Percentiles rank a stretch among this genome's conserved stretches.
phyloP scores from a whole-genome alignment of 2,329 filamentous ascomycete species.

The Pyrenochaeta sp. region DNA sequence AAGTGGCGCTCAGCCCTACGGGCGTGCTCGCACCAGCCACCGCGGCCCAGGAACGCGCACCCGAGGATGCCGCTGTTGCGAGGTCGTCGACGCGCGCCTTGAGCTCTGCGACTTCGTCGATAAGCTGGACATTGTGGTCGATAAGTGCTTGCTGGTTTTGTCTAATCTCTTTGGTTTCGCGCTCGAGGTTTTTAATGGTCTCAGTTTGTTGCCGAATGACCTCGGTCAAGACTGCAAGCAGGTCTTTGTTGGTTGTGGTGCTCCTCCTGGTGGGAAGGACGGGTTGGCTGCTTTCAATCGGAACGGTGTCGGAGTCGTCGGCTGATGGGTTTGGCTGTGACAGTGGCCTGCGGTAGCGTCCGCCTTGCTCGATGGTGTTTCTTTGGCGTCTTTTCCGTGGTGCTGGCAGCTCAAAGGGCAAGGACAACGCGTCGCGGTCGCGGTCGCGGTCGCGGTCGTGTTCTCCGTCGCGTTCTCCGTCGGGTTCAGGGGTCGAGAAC shows the following conservation, averaged over 20 bases:
- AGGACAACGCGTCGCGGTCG: too few species aligned
- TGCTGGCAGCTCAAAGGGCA: too few species aligned
- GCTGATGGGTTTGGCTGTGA: constrained; percentile 8
- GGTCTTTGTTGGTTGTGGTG: constrained; percentile 10
- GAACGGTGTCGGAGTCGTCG: constrained; percentile 7
- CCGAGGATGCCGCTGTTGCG: constrained; percentile 5
- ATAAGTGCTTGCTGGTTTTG: constrained; percentile 10
- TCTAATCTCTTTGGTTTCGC: constrained; percentile 8
- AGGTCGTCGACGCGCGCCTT: constrained; percentile 13
- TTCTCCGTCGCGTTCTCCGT: too few species aligned
- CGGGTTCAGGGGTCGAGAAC: too few species aligned
- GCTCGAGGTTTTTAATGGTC: constrained; percentile 9
- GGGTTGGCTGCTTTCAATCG: constrained; percentile 9
- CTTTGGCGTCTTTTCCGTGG: constrained; percentile 8
- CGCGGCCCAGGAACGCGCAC: constrained; percentile 7
- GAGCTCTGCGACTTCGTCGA: constrained; percentile 10
- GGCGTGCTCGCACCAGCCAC: constrained; percentile 6
- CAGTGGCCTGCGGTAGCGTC: constrained; percentile 5
- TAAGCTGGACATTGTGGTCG: constrained; percentile 10
- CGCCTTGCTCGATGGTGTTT: constrained; percentile 6
- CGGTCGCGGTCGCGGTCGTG: too few species aligned
- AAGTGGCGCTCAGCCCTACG: constrained; percentile 5
- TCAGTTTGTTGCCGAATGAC: constrained; percentile 10
- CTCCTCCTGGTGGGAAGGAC: constrained; percentile 6
- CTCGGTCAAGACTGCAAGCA: constrained; percentile 8